phyloP scores from a whole-genome alignment of 2,329 filamentous ascomycete genomes.

The Aureobasidium sp. region DNA sequence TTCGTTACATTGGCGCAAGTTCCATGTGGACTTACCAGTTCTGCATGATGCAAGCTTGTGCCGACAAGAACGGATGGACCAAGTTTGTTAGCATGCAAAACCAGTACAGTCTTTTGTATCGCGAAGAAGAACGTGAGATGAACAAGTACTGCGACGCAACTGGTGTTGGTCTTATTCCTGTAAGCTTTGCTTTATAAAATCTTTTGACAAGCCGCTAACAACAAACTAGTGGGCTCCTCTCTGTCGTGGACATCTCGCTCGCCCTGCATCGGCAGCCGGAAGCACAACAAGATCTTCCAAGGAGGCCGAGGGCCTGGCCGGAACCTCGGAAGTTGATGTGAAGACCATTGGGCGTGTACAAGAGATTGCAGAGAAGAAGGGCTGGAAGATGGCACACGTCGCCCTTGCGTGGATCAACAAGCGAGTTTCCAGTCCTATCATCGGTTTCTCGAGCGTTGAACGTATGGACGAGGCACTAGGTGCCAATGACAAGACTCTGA shows the following conservation, averaged over 20 bases:
- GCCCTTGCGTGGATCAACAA: slow-evolving; percentile 48
- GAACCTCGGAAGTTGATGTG: slow-evolving; percentile 36
- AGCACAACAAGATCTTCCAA: slow-evolving; percentile 30
- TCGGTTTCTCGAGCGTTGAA: slow-evolving; percentile 41
- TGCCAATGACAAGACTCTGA: slow-evolving; percentile 35
- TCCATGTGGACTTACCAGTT: neutral
- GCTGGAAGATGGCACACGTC: slow-evolving; percentile 54
- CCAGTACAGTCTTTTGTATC: neutral
- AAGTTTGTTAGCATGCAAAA: neutral
- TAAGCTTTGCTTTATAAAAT: too few relatives aligned
- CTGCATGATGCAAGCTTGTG: neutral
- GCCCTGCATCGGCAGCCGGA: slow-evolving; percentile 27
- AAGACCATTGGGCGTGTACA: slow-evolving; percentile 47
- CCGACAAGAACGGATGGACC: neutral
- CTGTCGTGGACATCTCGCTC: slow-evolving; percentile 31
- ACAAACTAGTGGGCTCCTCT: slow-evolving; percentile 28
- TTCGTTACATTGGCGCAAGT: neutral
- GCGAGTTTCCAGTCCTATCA: slow-evolving; percentile 37
- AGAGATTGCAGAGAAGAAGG: slow-evolving; percentile 49
- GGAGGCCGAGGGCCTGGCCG: slow-evolving; percentile 24
- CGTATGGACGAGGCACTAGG: slow-evolving; percentile 42
- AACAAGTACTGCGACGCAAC: neutral
- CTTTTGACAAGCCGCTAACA: neutral
- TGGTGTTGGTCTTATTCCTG: slow-evolving; percentile 17
- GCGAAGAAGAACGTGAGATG: neutral